These are phyloP conservation scores for Warburgia ugandensis DNA, from an alignment of 164 flowering plant species.

Conservation along the genomic window DNA sequence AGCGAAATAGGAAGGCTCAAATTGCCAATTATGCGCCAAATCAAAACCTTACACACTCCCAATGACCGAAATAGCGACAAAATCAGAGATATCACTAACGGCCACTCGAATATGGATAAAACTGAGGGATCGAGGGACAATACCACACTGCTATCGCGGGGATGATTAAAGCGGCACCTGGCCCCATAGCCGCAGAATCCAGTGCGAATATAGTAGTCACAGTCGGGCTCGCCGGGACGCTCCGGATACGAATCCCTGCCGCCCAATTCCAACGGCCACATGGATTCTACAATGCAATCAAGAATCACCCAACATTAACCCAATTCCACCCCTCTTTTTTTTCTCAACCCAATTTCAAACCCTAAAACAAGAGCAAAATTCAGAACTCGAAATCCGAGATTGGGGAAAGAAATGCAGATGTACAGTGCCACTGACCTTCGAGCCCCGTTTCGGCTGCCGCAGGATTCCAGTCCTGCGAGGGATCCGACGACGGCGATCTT, in stretches of 20 bases:
- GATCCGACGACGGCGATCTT: constrained; percentile 45
- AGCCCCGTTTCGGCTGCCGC: constrained; percentile 42
- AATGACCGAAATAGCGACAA: neutral
- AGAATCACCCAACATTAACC: neutral
- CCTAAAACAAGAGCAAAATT: constrained; percentile 12
- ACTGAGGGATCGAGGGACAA: neutral
- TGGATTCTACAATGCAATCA: constrained; percentile 37
- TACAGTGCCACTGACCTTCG: constrained; percentile 39
- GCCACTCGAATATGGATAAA: neutral
- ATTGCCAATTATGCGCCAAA: neutral
- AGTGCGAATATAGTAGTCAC: constrained; percentile 72
- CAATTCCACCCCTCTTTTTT: no score
- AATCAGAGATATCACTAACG: neutral
- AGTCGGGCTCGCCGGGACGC: constrained; percentile 63
- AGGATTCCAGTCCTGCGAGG: constrained; percentile 30
- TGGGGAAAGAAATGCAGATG: constrained; percentile 5
- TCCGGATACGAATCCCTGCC: constrained; percentile 61
- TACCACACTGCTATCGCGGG: constrained; percentile 62
- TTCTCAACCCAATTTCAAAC: no score
- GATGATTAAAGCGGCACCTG: constrained; percentile 84
- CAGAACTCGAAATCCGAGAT: constrained; percentile 2
- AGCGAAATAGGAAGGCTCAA: neutral
- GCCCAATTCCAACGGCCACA: constrained; percentile 48
- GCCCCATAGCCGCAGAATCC: constrained; percentile 76
- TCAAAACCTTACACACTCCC: neutral